phyloP scores from a whole-genome alignment of 257 asterid species.

The Cordia subcordata region DNA sequence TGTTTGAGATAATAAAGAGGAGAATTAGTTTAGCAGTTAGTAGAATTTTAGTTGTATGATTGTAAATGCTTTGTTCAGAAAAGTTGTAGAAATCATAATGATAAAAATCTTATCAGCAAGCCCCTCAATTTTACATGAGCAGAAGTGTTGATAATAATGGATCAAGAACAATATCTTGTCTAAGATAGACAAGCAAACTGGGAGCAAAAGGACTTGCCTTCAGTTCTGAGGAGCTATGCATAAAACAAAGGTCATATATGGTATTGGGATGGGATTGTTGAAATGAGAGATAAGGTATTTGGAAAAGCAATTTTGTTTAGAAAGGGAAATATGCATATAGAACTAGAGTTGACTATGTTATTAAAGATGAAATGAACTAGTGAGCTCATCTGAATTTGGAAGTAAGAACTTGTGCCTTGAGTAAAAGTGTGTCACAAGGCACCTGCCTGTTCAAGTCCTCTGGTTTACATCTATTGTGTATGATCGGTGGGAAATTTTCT shows the following conservation, averaged over 20 bases:
- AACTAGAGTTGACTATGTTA: background rate
- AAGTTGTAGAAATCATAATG: background rate
- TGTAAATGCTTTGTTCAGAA: background rate
- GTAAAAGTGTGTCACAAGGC: no score
- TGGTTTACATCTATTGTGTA: no score
- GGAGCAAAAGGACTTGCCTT: background rate
- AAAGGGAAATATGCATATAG: background rate
- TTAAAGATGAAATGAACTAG: background rate
- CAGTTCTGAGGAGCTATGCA: background rate
- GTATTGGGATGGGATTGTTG: background rate
- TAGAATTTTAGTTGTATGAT: background rate
- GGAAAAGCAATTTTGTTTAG: no score
- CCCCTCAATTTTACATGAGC: background rate
- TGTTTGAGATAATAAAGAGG: background rate
- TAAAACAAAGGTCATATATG: background rate
- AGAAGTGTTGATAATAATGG: background rate
- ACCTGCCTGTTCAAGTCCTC: no score
- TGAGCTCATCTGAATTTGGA: background rate
- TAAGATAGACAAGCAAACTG: background rate
- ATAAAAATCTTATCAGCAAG: no score
- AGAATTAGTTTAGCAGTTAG: background rate
- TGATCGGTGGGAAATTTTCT: background rate
- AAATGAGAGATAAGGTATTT: background rate
- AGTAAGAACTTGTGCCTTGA: no score
- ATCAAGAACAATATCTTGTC: background rate